Base-by-base conservation (phyloP, 2,329 filamentous ascomycete species). In the Trichoderma atroviride region DNA sequence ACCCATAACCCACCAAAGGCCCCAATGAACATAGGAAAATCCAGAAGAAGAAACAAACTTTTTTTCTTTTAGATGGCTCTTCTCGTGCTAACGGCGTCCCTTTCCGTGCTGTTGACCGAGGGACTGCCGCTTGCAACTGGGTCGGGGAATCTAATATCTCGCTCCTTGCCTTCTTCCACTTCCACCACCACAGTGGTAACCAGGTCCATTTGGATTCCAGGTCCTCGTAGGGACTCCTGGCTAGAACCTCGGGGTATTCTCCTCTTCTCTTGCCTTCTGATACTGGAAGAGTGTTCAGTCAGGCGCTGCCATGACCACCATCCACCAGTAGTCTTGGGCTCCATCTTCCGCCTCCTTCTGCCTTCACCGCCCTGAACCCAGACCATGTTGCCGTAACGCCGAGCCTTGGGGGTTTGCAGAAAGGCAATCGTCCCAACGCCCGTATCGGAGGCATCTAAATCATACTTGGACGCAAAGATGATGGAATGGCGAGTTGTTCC, bases 401-500 rank as follows among this genome's bases (percentile, higher is more conserved):
- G 76, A 11, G 76, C 77, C 4, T 74, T 74, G 0, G 81, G 78
- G 1, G 81, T 81, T 24, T 82, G 78, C 76, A 86, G 81, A 67
- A 86, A 86, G 0, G 82, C 78, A 68, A 88, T 88, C 0, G 85
- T 87, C 24, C 80, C 78, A 10, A 88, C 72, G 0, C 86, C 86
- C 0, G 82, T 82, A 22, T 86, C 83, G 13, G 82, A 79, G 0
- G 76, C 76, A 50, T 82, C 80, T 10, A 83, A 74, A 0, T 78
- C 74, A 55, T 76, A 74, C n/a, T 73, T 73, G 19, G 76, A 76
- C 0, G 76, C 76, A 69, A 87, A 87, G 37, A 88, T 79, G 65
- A 88, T 86, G n/a, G 82, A 80, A 22, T 83, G 81, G 37, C 86
- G 79, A 0, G 85, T 87, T 2, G 81, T 83, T 4, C 84, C 82